Evolutionary conservation across 2,329 filamentous ascomycete species (phyloP).

Genomic region (Fusarium anguioides): DNA sequence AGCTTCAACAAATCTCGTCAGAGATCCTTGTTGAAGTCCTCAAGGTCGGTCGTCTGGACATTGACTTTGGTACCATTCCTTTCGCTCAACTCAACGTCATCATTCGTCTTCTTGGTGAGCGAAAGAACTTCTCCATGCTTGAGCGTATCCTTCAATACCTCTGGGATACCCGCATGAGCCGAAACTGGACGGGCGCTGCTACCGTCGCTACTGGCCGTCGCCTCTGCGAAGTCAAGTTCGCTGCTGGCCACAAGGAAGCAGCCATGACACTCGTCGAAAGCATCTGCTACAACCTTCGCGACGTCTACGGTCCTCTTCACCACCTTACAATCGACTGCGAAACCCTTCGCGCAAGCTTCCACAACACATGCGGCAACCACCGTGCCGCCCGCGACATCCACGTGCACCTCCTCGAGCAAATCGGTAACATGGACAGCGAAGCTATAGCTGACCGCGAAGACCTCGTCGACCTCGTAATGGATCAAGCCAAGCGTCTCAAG

Average conservation of each 20-base stretch:
- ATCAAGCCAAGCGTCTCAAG: not conserved
- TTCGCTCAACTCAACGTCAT: not conserved
- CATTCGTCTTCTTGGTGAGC: not conserved
- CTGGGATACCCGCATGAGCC: conserved; percentile 10
- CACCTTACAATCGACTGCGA: not conserved
- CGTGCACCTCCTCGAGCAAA: not conserved
- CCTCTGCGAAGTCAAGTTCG: conserved; percentile 7
- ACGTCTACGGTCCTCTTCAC: not conserved
- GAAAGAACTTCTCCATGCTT: conserved; percentile 8
- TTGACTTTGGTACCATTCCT: not conserved
- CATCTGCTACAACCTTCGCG: not conserved
- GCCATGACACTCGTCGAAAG: not conserved
- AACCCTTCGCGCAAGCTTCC: not conserved
- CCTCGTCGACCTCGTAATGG: not conserved
- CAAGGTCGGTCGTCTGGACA: not conserved
- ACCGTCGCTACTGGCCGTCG: not conserved
- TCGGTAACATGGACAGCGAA: not conserved
- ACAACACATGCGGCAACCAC: not conserved
- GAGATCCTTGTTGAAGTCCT: not conserved
- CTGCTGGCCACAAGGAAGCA: not conserved
- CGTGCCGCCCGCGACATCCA: conserved; percentile 1
- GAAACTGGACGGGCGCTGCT: not conserved
- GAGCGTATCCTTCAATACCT: conserved; percentile 4
- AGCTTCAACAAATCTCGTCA: conserved; percentile 2
- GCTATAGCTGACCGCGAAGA: not conserved